Evolutionary conservation across 2,329 filamentous ascomycete species (phyloP), one percentile per base, ranked within the genome.

Genomic region (Biscogniauxia mediterranea): DNA sequence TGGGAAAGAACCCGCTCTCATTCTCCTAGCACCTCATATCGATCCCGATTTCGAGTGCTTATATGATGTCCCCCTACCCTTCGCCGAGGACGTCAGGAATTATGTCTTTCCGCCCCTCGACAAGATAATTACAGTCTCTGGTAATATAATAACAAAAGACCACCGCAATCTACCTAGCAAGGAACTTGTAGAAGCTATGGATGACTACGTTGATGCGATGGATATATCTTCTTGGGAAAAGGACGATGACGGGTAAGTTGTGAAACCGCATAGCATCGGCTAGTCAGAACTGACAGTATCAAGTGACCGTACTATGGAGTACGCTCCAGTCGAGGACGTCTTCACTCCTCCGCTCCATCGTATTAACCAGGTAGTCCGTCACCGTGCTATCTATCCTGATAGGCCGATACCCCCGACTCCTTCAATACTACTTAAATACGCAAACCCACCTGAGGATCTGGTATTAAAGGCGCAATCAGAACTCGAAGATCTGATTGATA

Each of bases 91-190:
- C 71, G 82, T 97, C 54, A 86, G 95, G 42, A 84, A 84, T n/a
- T 98, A 97, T 74, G 89, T 88, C 61, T 99, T 99, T 67, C 93
- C 95, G 5, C 92, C 94, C 0, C 79, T 99, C 11, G 93, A 97
- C 73, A 90, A 86, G 64, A 89, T 98, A 26, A 79, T 97, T 62
- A 97, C 93, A 0, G 84, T 96, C n/a, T 92, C 88, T 11, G 94
- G 94, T 0, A 90, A 91, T 65, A 83, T 85, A 8, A 79, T 97
- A 55, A 91, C 85, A 11, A 88, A 94, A 68, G 93, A 93, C 85
- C 70, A 99, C 66, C 89, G 92, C 42, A 88, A 96, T 62, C 80
- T 99, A 1, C 95, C 95, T 0, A 88, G 81, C 9, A 83, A 90
- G 1, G 86, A 91, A 32, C 81, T 99, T 23, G 83, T 86, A 58